Conservation (phyloP, 177 flowering plant species). For the Vitis hybrid region DNA sequence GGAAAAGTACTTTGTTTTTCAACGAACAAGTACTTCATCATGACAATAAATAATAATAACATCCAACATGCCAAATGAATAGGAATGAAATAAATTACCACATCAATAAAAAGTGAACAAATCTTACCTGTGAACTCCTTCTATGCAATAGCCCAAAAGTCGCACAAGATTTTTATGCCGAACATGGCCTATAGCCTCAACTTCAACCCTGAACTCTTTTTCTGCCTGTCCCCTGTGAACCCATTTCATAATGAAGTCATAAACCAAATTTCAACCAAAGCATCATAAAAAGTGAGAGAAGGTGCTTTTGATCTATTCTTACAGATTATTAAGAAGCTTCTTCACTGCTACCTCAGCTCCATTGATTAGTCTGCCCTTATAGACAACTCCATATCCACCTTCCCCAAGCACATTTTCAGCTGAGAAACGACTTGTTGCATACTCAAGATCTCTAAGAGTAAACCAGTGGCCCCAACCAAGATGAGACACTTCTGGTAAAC, state of each 20-base stretch:
- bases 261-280: conserved; percentile 1
- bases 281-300: neutral
- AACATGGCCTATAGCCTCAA: conserved; percentile 87
- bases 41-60: neutral
- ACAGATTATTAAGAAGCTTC: conserved; percentile 76
- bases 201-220: conserved; percentile 78
- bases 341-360: conserved; percentile 81
- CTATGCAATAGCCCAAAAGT: conserved; percentile 73
- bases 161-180: conserved; percentile 83
- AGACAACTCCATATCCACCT: conserved; percentile 85
- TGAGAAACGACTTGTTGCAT: conserved; percentile 60
- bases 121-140: conserved; percentile 72
- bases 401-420: conserved; percentile 69
- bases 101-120: neutral
- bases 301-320: conserved; percentile 24
- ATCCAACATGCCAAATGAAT: neutral
- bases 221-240: conserved; percentile 67
- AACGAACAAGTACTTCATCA: neutral
- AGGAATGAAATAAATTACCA: neutral
- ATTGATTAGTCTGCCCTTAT: conserved; percentile 60
- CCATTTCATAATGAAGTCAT: conserved; percentile 6
- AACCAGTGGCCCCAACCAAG: conserved; percentile 95
- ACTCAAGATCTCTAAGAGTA: conserved; percentile 71
- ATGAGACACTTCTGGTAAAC: conserved; percentile 75
- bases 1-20: neutral